A percentile compares a stretch with the other conserved stretches of the same genome.
These are phyloP conservation scores for Alternaria atra DNA, from an alignment of 2,329 filamentous ascomycete species.

Conservation along the genomic window DNA sequence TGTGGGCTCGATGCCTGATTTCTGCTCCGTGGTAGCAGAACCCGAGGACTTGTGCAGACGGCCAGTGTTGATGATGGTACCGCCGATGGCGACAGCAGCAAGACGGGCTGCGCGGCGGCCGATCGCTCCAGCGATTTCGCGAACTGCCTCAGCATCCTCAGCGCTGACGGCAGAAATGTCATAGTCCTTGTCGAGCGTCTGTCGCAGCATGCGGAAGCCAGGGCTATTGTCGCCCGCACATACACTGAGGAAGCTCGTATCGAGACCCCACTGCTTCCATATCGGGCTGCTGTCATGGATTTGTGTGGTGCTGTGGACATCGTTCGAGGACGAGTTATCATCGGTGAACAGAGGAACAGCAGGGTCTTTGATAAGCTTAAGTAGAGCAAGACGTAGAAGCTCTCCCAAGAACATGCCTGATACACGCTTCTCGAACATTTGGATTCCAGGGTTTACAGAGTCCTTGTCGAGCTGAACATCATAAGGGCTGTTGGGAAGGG, in stretches of 20 bases:
- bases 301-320: slow-evolving; percentile 71
- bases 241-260: slow-evolving; percentile 88
- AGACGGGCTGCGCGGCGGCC: slow-evolving; percentile 88
- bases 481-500: slow-evolving; percentile 85
- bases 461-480: slow-evolving; percentile 80
- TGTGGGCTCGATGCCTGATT: slow-evolving; percentile 44
- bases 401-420: slow-evolving; percentile 99
- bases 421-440: slow-evolving; percentile 99
- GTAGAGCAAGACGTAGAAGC: slow-evolving; percentile 80
- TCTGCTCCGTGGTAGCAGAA: slow-evolving; percentile 51
- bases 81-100: slow-evolving; percentile 86
- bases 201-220: slow-evolving; percentile 76
- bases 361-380: slow-evolving; percentile 75
- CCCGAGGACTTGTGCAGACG: slow-evolving; percentile 61
- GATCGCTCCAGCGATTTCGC: slow-evolving; percentile 81
- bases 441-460: slow-evolving; percentile 89
- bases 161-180: slow-evolving; percentile 77
- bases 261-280: slow-evolving; percentile 85
- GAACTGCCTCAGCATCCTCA: slow-evolving; percentile 89
- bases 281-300: slow-evolving; percentile 66
- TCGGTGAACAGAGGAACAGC: slow-evolving; percentile 78
- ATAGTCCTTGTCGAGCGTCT: slow-evolving; percentile 79
- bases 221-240: slow-evolving; percentile 81
- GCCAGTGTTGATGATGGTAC: slow-evolving; percentile 81
- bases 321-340: slow-evolving; percentile 75